Evolutionary conservation across 805 yeast species (phyloP).

Genomic region (Ogataea pini): DNA sequence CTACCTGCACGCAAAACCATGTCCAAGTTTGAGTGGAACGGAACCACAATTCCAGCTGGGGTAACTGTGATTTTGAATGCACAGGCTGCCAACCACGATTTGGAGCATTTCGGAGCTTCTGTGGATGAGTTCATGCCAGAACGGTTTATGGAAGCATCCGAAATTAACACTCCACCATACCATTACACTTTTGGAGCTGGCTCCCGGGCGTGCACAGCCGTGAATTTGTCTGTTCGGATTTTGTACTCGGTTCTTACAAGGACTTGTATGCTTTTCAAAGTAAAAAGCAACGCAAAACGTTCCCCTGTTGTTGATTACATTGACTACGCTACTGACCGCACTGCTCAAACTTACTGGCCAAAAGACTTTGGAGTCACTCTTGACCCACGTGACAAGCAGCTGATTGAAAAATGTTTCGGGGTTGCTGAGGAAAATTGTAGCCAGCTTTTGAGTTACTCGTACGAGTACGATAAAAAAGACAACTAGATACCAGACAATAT

Average conservation of each 20-base stretch:
- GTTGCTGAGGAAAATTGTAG: constrained; percentile 9
- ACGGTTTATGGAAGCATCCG: constrained; percentile 15
- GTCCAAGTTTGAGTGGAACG: constrained; percentile 18
- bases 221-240: constrained; percentile 23
- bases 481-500: background rate
- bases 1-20: constrained; percentile 27
- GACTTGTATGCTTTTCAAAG: constrained; percentile 21
- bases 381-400: constrained; percentile 12
- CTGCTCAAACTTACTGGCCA: constrained; percentile 28
- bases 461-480: constrained; percentile 11
- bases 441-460: constrained; percentile 19
- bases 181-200: constrained; percentile 30
- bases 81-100: constrained; percentile 28
- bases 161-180: constrained; percentile 23
- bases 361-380: constrained; percentile 20
- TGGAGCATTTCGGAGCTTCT: constrained; percentile 18
- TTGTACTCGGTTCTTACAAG: constrained; percentile 20
- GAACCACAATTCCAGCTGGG: constrained; percentile 21
- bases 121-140: constrained; percentile 26
- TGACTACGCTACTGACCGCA: constrained; percentile 21
- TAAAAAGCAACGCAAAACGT: constrained; percentile 5
- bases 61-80: constrained; percentile 26
- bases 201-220: constrained; percentile 28
- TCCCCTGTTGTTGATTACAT: constrained; percentile 20
- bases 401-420: constrained; percentile 13